Conservation (phyloP, 192 early-diverging fungal genomes). For the Allomyces macrogynus region DNA sequence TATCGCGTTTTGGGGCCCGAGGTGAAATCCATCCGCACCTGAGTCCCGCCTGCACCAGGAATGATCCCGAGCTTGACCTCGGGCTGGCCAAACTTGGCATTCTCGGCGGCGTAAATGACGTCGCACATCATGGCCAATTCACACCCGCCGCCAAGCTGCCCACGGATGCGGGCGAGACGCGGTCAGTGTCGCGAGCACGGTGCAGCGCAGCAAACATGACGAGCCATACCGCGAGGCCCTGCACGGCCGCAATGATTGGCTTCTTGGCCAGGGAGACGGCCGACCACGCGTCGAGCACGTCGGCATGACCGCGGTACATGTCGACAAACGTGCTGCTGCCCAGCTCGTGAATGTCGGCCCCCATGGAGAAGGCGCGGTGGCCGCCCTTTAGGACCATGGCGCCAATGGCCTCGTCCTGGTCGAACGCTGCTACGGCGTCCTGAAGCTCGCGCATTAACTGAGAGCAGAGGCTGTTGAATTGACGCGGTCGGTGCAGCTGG, state of each 20-base stretch:
- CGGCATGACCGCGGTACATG: slow-evolving; percentile 49
- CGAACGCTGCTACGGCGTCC: no score
- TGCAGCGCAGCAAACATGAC: not conserved
- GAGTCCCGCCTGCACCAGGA: slow-evolving; percentile 40
- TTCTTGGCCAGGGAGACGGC: slow-evolving; percentile 76
- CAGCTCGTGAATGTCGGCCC: slow-evolving; percentile 99
- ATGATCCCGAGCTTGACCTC: slow-evolving; percentile 95
- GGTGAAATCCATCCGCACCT: not conserved
- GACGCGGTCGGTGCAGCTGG: no score
- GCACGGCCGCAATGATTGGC: slow-evolving; percentile 94
- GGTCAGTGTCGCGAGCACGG: not conserved
- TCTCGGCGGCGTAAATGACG: slow-evolving; percentile 96
- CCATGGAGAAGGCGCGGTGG: slow-evolving; percentile 9
- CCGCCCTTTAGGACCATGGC: no score
- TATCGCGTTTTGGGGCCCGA: no score
- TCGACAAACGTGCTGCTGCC: slow-evolving; percentile 60
- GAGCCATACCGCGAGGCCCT: slow-evolving; percentile 69
- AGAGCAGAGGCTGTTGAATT: no score
- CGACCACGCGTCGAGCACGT: slow-evolving; percentile 89
- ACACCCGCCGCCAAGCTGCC: slow-evolving; percentile 84
- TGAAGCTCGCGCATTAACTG: no score
- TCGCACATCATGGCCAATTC: slow-evolving; percentile 99
- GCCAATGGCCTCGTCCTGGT: no score
- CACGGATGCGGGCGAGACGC: no score
- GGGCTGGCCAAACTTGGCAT: slow-evolving; percentile 90